A percentile compares a stretch with the other conserved stretches of the same genome.
Conservation (phyloP, 768 basidiomycete genomes). For the Pleurotus pulmonarius region DNA sequence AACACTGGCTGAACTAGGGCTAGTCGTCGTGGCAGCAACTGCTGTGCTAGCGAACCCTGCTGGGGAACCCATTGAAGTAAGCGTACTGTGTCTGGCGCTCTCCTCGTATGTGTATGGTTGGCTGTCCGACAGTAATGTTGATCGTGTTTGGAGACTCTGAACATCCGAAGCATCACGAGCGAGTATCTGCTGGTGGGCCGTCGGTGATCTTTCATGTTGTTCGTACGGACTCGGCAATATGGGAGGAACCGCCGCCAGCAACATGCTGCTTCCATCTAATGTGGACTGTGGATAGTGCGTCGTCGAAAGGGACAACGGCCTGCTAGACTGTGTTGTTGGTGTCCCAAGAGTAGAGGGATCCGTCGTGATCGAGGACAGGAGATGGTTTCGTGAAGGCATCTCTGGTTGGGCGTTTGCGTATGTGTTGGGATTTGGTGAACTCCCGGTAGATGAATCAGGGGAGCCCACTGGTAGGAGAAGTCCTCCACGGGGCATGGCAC, state of each 20-base stretch:
- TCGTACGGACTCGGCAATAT: slow-evolving; percentile 1
- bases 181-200: not conserved
- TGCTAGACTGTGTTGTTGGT: not conserved
- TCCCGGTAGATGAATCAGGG: not conserved
- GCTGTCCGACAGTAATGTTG: not conserved
- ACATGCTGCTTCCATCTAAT: not conserved
- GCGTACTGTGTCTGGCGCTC: not conserved
- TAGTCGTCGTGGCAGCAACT: not conserved
- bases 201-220: not conserved
- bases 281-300: slow-evolving; percentile 5
- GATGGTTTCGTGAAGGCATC: slow-evolving; percentile 2
- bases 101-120: slow-evolving; percentile 5
- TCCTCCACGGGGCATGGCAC: not conserved
- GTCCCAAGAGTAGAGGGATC: not conserved
- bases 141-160: too few relatives aligned
- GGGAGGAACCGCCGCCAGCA: not conserved
- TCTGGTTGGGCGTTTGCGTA: not conserved
- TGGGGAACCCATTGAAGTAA: not conserved
- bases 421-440: not conserved
- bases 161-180: too few relatives aligned
- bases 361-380: slow-evolving; percentile 4
- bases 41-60: not conserved
- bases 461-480: not conserved
- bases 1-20: not conserved
- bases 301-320: not conserved